phyloP scores from a whole-genome alignment of 1,139 yeast species.

The Pichia sp. region DNA sequence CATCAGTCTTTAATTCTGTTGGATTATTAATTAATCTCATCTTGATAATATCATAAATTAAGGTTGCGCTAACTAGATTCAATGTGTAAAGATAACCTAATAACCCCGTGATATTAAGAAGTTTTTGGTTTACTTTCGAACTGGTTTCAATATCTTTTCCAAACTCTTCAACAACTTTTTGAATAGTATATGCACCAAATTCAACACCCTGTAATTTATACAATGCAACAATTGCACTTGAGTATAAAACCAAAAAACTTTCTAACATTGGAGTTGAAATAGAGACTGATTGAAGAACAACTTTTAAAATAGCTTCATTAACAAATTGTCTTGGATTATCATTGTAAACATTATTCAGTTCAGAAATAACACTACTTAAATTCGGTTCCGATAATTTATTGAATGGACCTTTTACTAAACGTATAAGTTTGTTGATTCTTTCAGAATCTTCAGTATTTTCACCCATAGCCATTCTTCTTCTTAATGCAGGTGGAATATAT shows the following conservation, averaged over 20 bases:
- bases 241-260: constrained; percentile 72
- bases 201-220: constrained; percentile 80
- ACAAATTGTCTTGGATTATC: constrained; percentile 72
- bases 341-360: constrained; percentile 56
- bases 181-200: constrained; percentile 84
- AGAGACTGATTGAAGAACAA: constrained; percentile 60
- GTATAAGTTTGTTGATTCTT: constrained; percentile 45
- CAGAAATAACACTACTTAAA: constrained; percentile 60
- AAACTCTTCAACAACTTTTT: constrained; percentile 65
- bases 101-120: constrained; percentile 65
- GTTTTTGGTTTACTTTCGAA: constrained; percentile 42
- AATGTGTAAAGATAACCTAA: constrained; percentile 73
- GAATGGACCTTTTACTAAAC: constrained; percentile 69
- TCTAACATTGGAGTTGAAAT: constrained; percentile 67
- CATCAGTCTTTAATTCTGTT: constrained; percentile 69
- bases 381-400: constrained; percentile 87
- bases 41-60: constrained; percentile 71
- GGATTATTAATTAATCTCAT: constrained; percentile 39
- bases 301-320: constrained; percentile 58
- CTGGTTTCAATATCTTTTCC: constrained; percentile 29
- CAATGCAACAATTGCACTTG: constrained; percentile 69
- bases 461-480: constrained; percentile 44
- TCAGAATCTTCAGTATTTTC: constrained; percentile 36
- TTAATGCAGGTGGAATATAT: constrained; percentile 81
- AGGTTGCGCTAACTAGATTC: constrained; percentile 64